Evolutionary conservation across 768 basidiomycete genomes (phyloP).

Genomic region (Mycena alexandri): DNA sequence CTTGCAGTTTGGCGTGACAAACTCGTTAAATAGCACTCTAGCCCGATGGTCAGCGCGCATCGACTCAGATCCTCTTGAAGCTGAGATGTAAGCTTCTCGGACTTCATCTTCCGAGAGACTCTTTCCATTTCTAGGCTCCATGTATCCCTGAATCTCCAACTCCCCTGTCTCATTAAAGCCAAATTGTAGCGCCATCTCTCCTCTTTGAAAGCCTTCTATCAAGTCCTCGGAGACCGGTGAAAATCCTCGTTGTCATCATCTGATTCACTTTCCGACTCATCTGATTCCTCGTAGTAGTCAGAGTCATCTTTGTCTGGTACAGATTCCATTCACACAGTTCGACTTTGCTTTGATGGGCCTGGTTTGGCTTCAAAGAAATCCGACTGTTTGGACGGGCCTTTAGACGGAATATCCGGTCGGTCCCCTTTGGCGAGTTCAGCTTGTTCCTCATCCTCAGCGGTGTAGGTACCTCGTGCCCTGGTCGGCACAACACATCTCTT

Average conservation of each 20-base stretch:
- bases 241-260: not conserved
- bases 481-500: not conserved
- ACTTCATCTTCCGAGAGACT: not conserved
- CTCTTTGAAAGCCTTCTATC: not conserved
- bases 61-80: not conserved
- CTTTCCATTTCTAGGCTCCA: not conserved
- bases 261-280: not conserved
- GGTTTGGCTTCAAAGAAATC: not conserved
- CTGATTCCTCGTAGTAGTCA: not conserved
- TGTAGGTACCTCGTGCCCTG: not conserved
- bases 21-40: not conserved
- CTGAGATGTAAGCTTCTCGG: not conserved
- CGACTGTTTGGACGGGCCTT: too few species aligned
- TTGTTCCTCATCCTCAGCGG: not conserved
- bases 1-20: not conserved
- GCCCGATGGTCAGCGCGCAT: not conserved
- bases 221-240: not conserved
- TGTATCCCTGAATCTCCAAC: conserved; percentile 19
- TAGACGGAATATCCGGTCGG: too few species aligned
- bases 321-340: not conserved
- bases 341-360: too few species aligned
- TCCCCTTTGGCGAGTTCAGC: not conserved
- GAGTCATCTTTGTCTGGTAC: not conserved
- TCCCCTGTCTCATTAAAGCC: not conserved
- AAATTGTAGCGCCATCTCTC: not conserved